Base-by-base conservation (phyloP, 208 protist genomes). In the Acanthamoeba divionensis region DNA sequence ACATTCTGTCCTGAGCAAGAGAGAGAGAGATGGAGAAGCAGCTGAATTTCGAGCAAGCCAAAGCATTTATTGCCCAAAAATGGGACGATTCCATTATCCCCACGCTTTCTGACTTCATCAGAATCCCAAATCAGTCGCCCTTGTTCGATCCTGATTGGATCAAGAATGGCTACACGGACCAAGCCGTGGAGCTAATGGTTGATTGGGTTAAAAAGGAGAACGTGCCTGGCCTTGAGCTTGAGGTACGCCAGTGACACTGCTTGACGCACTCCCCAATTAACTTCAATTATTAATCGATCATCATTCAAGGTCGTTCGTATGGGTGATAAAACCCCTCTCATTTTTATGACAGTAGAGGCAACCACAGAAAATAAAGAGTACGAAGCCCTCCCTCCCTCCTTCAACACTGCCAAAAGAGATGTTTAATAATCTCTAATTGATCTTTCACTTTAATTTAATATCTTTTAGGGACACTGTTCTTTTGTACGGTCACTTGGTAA, bases 401-500 rank as follows among this genome's bases (percentile, higher is more conserved):
- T 0, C 48, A 0, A 1, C 1, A 50, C 29, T 9, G n/a, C n/a
- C n/a, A n/a, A n/a, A n/a, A n/a, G n/a, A n/a, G n/a, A n/a, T n/a
- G n/a, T n/a, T n/a, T n/a, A n/a, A n/a, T n/a, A n/a, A n/a, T n/a
- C n/a, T n/a, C n/a, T n/a, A n/a, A n/a, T n/a, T n/a, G n/a, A 18
- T 60, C 52, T 60, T n/a, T 60, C 52, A 24, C 52, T 60, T n/a
- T 60, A 18, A 24, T n/a, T 60, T n/a, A 24, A 18, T 60, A 18
- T 60, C 52, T 5, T 65, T 9, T 29, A 90, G 77, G 21, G 77
- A 86, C 77, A 94, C 54, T 21, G 93, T 98, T 38, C 93, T 99
- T 12, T 96, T 98, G 90, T 99, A 99, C 93, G 98, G 98, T 57
- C 98, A 99, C 91, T 95, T 98, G 95, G n/a, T n/a, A n/a, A n/a